Evolutionary conservation across 352 stramenopile genomes (phyloP).

Genomic region (Globisporangium mamillatum): DNA sequence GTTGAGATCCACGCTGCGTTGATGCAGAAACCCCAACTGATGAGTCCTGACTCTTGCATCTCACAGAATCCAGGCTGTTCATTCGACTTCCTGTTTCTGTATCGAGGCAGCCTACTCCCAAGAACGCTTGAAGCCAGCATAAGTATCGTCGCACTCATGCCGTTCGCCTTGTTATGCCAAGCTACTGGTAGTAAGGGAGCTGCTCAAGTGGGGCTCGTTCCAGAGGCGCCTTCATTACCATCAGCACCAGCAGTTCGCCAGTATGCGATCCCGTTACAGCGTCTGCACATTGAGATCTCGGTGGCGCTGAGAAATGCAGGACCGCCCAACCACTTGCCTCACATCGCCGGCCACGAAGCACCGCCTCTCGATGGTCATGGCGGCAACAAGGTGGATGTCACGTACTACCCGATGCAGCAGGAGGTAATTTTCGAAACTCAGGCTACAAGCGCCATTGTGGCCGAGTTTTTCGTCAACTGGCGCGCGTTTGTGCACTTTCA

Average conservation of each 20-base stretch:
- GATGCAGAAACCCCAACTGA: background rate
- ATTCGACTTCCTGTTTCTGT: constrained; percentile 25
- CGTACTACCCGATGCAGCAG: constrained; percentile 17
- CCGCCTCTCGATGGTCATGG: background rate
- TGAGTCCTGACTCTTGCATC: background rate
- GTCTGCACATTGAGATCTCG: constrained; percentile 20
- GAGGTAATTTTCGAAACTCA: background rate
- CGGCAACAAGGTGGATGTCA: background rate
- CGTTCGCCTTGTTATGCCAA: constrained; percentile 25
- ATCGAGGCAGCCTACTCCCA: constrained; percentile 26
- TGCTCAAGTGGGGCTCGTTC: background rate
- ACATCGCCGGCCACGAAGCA: background rate
- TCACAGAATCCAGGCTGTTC: background rate
- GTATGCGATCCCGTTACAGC: constrained; percentile 16
- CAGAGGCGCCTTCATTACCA: too few relatives aligned
- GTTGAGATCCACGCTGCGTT: background rate
- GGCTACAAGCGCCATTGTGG: constrained; percentile 6
- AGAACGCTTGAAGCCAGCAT: constrained; percentile 21
- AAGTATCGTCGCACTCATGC: constrained; percentile 24
- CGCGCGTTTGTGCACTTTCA: constrained; percentile 48
- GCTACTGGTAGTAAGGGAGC: background rate
- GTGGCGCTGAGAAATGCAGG: constrained; percentile 28
- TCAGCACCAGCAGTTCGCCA: background rate
- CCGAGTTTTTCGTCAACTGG: constrained; percentile 52
- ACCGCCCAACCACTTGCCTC: constrained; percentile 22